Base-by-base conservation (phyloP, 495 filamentous ascomycete genomes). In the Thozetella sp. region DNA sequence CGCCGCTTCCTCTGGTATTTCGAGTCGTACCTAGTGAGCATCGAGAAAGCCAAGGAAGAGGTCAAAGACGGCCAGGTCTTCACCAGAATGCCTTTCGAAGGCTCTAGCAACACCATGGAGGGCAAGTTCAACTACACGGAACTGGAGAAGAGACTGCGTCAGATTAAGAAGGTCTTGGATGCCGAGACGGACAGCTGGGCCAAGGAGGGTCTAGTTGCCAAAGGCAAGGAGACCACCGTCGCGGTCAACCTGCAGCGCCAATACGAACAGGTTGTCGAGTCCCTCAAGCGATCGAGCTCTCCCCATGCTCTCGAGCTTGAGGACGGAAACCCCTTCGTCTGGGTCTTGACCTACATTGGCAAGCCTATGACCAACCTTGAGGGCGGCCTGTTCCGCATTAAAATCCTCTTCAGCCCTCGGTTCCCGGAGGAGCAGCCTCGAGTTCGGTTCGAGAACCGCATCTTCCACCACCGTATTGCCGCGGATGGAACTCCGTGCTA, bases 1-100 rank as follows among this genome's bases (percentile, higher is more conserved):
- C 86, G 90, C 50, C 87, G 93, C 0, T 97, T 98, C 71, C 73
- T 99, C 17, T 98, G 96, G 95, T 98, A 99, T 70, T 93, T 92
- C 67, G 90, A 96, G 48, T 88, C 87, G 13, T 99, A 98, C 70
- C 75, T 93, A 22, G 72, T 80, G 10, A 82, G 88, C 6, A 89
- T 97, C 52, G 79, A 86, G 13, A 79, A 85, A 46, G 89, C 83
- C 10, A 83, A 86, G 57, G 72, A 71, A 57, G 84, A 83, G 64
- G 80, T 82, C 53, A 83, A 80, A 51, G 84, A 88, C 51, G 83
- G 83, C 15, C 74, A 84, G 26, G 63, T 67, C 2, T 98, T 98
- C 65, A 71, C 77, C 13, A 80, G 79, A 40, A 95, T 97, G 92
- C 90, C 90, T 1, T 99, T 99, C 63, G 95, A 99, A 67, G 81